Base-by-base conservation (phyloP, 192 early-diverging fungal species). In the Coemansia sp. region DNA sequence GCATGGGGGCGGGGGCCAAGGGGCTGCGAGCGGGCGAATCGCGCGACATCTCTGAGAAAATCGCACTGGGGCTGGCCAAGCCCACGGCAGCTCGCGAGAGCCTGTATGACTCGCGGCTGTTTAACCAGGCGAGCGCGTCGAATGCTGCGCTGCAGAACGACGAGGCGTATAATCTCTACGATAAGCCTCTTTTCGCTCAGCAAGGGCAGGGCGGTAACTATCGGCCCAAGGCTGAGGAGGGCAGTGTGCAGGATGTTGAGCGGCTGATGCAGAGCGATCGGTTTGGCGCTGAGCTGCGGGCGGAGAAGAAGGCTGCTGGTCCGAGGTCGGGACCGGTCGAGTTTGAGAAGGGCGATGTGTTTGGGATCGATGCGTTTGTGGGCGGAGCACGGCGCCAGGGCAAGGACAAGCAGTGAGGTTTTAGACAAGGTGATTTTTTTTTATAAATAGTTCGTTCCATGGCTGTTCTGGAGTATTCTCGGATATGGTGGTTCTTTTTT, bases 21-120 rank as follows among this genome's bases (percentile, higher is more conserved):
- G 80, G 89, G 31, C 55, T 60, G 64, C 71, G 73, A 14, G 56
- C 62, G 77, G 72, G 85, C 28, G 86, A 91, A 69, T 88, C 89
- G 2, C 88, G 97, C 72, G 97, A 99, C 84, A 94, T 99, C 59
- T 98, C 96, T 0, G 97, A 99, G 83, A 98, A 96, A 76, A 92
- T 99, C 58, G 97, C 97, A 0, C 85, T 99, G 53, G 97, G 97
- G 21, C 79, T 97, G 59, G 96, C 95, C 23, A 93, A 96, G 63
- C 97, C 95, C 7, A 89, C 97, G 3, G 70, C 86, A 31, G 87
- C 90, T 3, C 90, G 90, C 73, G 97, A 99, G 53, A 88, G 91
- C 48, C 85, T 98, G 89, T 97, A 91, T 70, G 97, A 99, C 74
- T 86, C 92, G 45, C 88, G 97, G 47, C 79, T 99, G 50, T 99